These are phyloP conservation scores for Salix koriyanagi DNA, from an alignment of 345 rosid genomes.

Conservation along the genomic window DNA sequence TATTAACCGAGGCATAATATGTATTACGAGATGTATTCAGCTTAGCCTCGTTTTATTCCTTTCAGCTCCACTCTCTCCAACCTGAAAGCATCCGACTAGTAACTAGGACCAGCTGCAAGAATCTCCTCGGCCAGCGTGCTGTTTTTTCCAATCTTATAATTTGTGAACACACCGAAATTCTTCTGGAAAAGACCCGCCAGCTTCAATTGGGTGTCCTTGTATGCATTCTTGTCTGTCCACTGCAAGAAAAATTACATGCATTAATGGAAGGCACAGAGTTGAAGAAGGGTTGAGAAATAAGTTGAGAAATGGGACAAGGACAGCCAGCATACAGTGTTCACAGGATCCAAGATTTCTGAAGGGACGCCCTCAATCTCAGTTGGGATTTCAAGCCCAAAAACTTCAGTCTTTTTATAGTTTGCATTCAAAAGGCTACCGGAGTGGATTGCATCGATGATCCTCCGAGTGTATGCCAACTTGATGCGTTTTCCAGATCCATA, in stretches of 20 bases:
- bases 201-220: constrained; percentile 66
- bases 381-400: constrained; percentile 86
- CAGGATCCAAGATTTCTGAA: constrained; percentile 71
- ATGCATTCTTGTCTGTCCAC: constrained; percentile 85
- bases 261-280: not conserved
- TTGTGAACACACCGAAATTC: constrained; percentile 71
- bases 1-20: too few relatives aligned
- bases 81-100: constrained; percentile 23
- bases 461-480: constrained; percentile 31
- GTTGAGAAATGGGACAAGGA: not conserved
- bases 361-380: constrained; percentile 77
- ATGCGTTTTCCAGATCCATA: constrained; percentile 38
- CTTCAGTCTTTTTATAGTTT: constrained; percentile 40
- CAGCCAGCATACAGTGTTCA: constrained; percentile 54
- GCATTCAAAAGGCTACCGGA: constrained; percentile 25
- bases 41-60: not conserved
- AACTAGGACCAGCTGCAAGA: constrained; percentile 78
- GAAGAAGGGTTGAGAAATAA: not conserved
- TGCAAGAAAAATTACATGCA: constrained; percentile 23
- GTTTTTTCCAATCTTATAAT: constrained; percentile 70
- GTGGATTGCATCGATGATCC: constrained; percentile 27
- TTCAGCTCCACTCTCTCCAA: not conserved
- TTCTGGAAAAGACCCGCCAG: constrained; percentile 79
- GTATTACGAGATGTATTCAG: not conserved
- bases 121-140: constrained; percentile 74